phyloP scores from a whole-genome alignment of 345 rosid genomes.

The Firmiana major region DNA sequence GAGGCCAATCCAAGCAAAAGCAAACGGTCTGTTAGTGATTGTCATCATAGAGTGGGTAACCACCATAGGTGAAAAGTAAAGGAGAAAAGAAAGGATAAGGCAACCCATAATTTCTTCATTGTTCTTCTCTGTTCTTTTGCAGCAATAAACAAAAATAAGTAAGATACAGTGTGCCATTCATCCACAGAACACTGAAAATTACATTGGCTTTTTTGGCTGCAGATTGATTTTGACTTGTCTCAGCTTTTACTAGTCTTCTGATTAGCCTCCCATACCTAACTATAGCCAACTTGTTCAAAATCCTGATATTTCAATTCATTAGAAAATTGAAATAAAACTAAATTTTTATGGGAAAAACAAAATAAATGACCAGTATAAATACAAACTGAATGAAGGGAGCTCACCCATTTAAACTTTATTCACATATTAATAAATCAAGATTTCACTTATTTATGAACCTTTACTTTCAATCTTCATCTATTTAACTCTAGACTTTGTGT shows the following conservation, averaged over 20 bases:
- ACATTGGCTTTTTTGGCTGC: neutral
- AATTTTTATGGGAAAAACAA: too few species aligned
- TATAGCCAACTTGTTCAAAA: neutral
- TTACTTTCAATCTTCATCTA: too few species aligned
- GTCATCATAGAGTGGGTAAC: neutral
- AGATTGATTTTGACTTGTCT: neutral
- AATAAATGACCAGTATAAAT: neutral
- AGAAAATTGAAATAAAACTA: too few species aligned
- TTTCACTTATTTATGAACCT: too few species aligned
- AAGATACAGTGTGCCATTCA: conserved; percentile 7
- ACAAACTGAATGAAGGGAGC: neutral
- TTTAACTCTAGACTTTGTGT: too few species aligned
- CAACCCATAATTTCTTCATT: neutral
- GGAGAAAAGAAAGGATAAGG: neutral
- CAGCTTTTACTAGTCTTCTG: neutral
- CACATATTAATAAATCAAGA: neutral
- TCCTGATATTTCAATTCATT: too few species aligned
- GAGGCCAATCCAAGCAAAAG: neutral
- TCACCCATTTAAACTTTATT: neutral
- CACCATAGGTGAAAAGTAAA: neutral
- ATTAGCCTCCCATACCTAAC: neutral
- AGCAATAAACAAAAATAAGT: too few species aligned
- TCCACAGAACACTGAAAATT: neutral
- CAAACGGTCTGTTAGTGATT: neutral
- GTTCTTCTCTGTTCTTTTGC: neutral